A percentile compares a stretch with the other conserved stretches of the same genome.
Evolutionary conservation across 345 rosid genomes (phyloP).

Genomic region (Citrus sinensis): DVS_A1.0 CM039163.1:17118501-17119000

Average conservation of each 20-base stretch:
- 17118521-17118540: conserved; percentile 59
- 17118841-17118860: background rate
- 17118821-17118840: no score
- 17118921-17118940: background rate
- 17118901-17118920: no score
- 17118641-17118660: background rate
- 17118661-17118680: background rate
- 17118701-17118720: no score
- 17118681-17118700: background rate
- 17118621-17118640: conserved; percentile 87
- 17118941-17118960: background rate
- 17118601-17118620: conserved; percentile 82
- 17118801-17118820: background rate
- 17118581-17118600: conserved; percentile 87
- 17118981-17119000: background rate
- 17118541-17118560: conserved; percentile 80
- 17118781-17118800: background rate
- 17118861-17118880: background rate
- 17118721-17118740: no score
- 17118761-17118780: background rate
- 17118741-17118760: background rate
- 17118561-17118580: conserved; percentile 73
- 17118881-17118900: background rate
- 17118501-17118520: conserved; percentile 85
- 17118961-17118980: background rate